Base-by-base conservation (phyloP, 1,284 basidiomycete species). In the Cryptococcus depauperatus region DNA sequence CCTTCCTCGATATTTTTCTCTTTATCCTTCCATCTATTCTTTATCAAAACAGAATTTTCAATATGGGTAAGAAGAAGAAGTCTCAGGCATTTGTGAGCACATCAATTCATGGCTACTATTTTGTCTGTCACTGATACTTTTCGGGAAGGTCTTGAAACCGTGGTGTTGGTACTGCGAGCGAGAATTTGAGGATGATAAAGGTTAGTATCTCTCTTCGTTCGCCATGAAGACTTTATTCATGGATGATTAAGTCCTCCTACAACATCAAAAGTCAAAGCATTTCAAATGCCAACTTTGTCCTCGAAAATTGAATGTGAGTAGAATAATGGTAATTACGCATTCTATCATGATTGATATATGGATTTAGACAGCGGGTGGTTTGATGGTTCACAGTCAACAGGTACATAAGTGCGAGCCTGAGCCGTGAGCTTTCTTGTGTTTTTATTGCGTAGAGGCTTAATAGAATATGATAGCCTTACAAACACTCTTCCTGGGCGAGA, bases 111-210 rank as follows among this genome's bases (percentile, higher is more conserved):
- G n/a, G n/a, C n/a, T n/a, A n/a, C n/a, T n/a, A n/a, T n/a, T n/a
- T n/a, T n/a, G n/a, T 19, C 4, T 19, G 13, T 35, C 14, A 4
- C 16, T 41, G 9, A 8, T 6, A 18, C 9, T 27, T 2, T 26
- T 14, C 41, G 5, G 27, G 4, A 51, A 90, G 87, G 74, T 89
- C 50, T 79, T 91, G 58, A 83, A 85, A 33, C 88, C 89, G 16
- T 92, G 89, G 88, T 93, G 89, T 74, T 96, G 91, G 93, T 96
- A 96, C 71, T 96, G 92, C 77, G 93, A 98, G 74, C 82, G 91
- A 69, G 93, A 93, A 72, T 96, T 95, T 62, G 90, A 95, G 71
- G 91, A 95, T 79, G 90, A 92, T 71, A 93, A 93, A 74, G 88
- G 88, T 87, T 30, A 35, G 54, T 21, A 62, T 53, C 43, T 32